phyloP scores from a whole-genome alignment of 345 rosid genomes.

The Raphanus raphanistrum region DNA sequence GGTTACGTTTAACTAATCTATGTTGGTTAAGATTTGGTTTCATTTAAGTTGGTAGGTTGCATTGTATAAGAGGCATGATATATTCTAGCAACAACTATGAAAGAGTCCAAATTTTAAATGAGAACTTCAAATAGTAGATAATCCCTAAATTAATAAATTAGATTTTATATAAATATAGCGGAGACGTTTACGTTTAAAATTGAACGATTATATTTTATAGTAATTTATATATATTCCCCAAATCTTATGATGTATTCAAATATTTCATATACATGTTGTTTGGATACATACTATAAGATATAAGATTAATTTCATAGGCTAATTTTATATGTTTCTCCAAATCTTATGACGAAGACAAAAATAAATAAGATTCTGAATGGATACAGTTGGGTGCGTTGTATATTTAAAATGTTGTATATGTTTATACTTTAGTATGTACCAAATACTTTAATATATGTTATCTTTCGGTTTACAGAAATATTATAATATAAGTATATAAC shows the following conservation, averaged over 20 bases:
- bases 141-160: no score
- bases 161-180: neutral
- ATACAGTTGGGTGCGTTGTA: neutral
- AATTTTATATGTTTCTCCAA: neutral
- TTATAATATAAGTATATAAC: neutral
- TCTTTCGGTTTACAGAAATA: neutral
- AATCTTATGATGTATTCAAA: neutral
- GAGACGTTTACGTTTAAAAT: neutral
- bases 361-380: neutral
- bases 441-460: neutral
- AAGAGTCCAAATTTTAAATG: no score
- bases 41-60: no score
- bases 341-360: neutral
- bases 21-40: no score
- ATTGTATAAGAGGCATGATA: no score
- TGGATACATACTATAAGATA: neutral
- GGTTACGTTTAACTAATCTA: no score
- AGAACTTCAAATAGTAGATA: no score
- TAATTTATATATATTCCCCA: neutral
- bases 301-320: neutral
- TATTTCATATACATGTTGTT: neutral
- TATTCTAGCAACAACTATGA: no score
- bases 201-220: neutral
- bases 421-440: neutral
- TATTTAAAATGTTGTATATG: neutral